Conservation (phyloP, 148 eudicot genomes). For the Camellia japonica region DNA sequence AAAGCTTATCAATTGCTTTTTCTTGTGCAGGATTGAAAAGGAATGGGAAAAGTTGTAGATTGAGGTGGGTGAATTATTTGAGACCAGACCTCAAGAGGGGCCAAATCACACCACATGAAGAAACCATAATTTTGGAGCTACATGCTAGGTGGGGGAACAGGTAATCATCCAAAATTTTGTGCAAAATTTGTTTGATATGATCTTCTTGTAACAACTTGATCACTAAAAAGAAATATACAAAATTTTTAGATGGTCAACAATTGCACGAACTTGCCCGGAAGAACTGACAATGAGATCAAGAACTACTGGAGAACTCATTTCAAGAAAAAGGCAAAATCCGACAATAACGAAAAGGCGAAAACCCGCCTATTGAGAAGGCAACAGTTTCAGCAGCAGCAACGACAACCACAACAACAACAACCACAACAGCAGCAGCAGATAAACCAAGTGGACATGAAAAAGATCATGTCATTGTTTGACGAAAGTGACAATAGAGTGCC, state of each 20-base stretch:
- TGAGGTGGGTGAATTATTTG: conserved; percentile 65
- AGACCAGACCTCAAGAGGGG: conserved; percentile 66
- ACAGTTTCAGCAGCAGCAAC: conserved; percentile 37
- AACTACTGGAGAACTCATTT: conserved; percentile 81
- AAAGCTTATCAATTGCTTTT: background rate
- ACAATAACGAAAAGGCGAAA: conserved; percentile 25
- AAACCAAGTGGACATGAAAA: conserved; percentile 45
- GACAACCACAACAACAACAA: conserved; percentile 13
- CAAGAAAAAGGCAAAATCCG: conserved; percentile 40
- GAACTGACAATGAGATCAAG: conserved; percentile 79
- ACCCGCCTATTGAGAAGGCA: conserved; percentile 37
- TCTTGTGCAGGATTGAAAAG: conserved; percentile 42
- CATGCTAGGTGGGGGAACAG: conserved; percentile 70
- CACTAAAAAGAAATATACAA: background rate
- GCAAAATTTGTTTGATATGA: background rate
- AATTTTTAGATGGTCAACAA: conserved; percentile 64
- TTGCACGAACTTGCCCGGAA: conserved; percentile 72
- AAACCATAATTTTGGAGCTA: conserved; percentile 47
- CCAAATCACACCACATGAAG: conserved; percentile 61
- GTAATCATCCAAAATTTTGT: conserved; percentile 20
- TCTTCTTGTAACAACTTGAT: background rate
- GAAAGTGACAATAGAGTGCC: conserved; percentile 26
- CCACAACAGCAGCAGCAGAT: conserved; percentile 22
- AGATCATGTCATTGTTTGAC: conserved; percentile 39
- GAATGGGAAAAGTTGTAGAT: conserved; percentile 60